These are phyloP conservation scores for Stromatinia cepivora DNA, from an alignment of 2,329 filamentous ascomycete genomes.

Conservation along the genomic window DNA sequence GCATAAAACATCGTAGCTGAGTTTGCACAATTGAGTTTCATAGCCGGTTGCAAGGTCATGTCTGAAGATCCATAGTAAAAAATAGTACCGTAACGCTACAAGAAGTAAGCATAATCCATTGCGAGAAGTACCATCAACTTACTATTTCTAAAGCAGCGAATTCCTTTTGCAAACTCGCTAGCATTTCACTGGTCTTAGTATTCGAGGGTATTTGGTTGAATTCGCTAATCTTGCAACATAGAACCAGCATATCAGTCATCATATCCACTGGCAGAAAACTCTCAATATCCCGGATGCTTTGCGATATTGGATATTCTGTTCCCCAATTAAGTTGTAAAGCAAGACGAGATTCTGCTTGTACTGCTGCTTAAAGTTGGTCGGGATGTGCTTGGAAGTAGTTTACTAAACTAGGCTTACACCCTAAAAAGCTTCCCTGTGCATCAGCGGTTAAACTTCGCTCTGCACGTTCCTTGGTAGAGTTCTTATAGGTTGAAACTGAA, in stretches of 20 bases:
- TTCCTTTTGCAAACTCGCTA: neutral
- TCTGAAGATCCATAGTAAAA: constrained; percentile 27
- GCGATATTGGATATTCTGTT: constrained; percentile 25
- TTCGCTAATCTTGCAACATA: constrained; percentile 20
- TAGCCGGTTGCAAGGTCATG: constrained; percentile 26
- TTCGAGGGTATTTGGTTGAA: neutral
- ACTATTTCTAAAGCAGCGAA: constrained; percentile 6
- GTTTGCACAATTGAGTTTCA: constrained; percentile 27
- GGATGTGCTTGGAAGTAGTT: constrained; percentile 23
- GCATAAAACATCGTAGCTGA: constrained; percentile 25
- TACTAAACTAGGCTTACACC: constrained; percentile 24
- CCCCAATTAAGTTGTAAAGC: constrained; percentile 28
- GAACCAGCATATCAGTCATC: constrained; percentile 26
- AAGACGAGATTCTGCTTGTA: constrained; percentile 25
- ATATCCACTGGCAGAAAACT: constrained; percentile 26
- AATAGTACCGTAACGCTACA: constrained; percentile 3
- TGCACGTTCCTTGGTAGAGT: neutral
- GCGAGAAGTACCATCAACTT: neutral
- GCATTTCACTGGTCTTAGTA: neutral
- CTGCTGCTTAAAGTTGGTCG: neutral
- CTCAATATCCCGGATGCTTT: constrained; percentile 28
- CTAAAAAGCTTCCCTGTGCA: constrained; percentile 27
- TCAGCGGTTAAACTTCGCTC: constrained; percentile 25
- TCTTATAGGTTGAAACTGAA: neutral
- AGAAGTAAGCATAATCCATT: neutral